A percentile compares a stretch with the other conserved stretches of the same genome.
Evolutionary conservation across 2,329 filamentous ascomycete genomes (phyloP).

Genomic region (Alternaria viburni): DNA sequence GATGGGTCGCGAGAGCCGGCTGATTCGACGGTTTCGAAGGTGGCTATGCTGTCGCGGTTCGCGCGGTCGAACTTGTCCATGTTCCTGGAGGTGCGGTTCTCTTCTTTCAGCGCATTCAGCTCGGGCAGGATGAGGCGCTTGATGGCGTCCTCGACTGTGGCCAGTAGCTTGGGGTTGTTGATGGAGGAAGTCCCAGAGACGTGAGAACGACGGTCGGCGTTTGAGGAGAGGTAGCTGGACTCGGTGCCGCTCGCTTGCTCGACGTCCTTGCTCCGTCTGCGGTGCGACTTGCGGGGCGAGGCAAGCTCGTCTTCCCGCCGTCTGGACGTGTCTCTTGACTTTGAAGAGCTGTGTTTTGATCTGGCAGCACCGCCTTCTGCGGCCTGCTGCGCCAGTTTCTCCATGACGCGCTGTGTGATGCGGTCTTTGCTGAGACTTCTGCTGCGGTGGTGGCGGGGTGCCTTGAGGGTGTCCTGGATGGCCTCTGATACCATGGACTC

Average conservation of each 20-base stretch:
- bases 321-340: conserved; percentile 21
- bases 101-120: conserved; percentile 86
- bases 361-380: conserved; percentile 48
- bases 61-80: conserved; percentile 72
- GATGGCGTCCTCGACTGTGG: conserved; percentile 93
- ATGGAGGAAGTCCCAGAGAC: conserved; percentile 68
- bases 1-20: conserved; percentile 56
- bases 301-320: conserved; percentile 37
- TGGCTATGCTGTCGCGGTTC: conserved; percentile 48
- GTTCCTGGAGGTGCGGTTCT: conserved; percentile 79
- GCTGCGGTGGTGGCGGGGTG: conserved; percentile 64
- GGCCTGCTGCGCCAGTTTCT: conserved; percentile 65
- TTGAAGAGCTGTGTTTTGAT: conserved; percentile 19
- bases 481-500: conserved; percentile 24
- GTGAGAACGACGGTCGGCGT: conserved; percentile 63
- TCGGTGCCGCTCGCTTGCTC: conserved; percentile 61
- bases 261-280: conserved; percentile 54
- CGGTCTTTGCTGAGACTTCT: conserved; percentile 71
- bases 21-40: conserved; percentile 64
- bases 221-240: conserved; percentile 67
- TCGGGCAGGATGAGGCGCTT: conserved; percentile 88
- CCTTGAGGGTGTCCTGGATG: conserved; percentile 59
- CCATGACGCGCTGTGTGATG: conserved; percentile 71
- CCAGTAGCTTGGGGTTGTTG: conserved; percentile 88
- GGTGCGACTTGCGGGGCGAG: conserved; percentile 41